Conservation (phyloP, 1,284 basidiomycete species). For the Tranzscheliella williamsii region DNA sequence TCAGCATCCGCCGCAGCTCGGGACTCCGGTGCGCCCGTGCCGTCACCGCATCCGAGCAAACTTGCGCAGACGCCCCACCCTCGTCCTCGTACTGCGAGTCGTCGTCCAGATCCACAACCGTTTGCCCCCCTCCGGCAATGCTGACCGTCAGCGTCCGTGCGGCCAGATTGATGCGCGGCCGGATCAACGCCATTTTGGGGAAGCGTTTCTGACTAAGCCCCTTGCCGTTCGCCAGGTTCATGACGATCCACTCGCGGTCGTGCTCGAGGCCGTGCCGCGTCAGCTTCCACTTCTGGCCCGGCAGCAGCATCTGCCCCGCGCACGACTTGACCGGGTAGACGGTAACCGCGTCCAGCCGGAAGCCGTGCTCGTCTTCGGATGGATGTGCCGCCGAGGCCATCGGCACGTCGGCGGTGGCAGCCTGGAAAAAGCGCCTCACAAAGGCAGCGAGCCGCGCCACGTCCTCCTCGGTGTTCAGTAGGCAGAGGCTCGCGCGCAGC, state of each 20-base stretch:
- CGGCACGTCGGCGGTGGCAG: neutral
- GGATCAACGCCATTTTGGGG: conserved; percentile 43
- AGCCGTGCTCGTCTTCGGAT: conserved; percentile 1
- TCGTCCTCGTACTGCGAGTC: conserved; percentile 12
- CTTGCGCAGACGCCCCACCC: neutral
- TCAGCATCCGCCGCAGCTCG: conserved; percentile 15
- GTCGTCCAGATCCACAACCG: conserved; percentile 8
- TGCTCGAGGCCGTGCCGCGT: conserved; percentile 33
- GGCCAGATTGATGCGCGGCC: conserved; percentile 18
- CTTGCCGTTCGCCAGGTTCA: conserved; percentile 33
- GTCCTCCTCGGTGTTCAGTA: conserved; percentile 39
- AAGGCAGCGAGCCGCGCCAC: conserved; percentile 36
- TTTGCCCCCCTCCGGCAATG: conserved; percentile 1
- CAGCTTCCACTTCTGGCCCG: conserved; percentile 19
- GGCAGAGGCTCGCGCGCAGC: conserved; percentile 35
- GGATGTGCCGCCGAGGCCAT: too few relatives aligned
- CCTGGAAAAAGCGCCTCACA: conserved; percentile 24
- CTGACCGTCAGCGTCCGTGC: conserved; percentile 10
- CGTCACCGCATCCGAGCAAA: conserved; percentile 18
- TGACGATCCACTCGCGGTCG: conserved; percentile 46
- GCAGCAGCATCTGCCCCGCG: conserved; percentile 23
- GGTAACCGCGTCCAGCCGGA: conserved; percentile 22
- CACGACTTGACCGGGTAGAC: conserved; percentile 51
- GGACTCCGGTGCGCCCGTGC: conserved; percentile 18
- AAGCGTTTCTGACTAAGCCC: conserved; percentile 40